Base-by-base conservation (phyloP, 2,329 filamentous ascomycete genomes). In the Apiospora aurea region DNA sequence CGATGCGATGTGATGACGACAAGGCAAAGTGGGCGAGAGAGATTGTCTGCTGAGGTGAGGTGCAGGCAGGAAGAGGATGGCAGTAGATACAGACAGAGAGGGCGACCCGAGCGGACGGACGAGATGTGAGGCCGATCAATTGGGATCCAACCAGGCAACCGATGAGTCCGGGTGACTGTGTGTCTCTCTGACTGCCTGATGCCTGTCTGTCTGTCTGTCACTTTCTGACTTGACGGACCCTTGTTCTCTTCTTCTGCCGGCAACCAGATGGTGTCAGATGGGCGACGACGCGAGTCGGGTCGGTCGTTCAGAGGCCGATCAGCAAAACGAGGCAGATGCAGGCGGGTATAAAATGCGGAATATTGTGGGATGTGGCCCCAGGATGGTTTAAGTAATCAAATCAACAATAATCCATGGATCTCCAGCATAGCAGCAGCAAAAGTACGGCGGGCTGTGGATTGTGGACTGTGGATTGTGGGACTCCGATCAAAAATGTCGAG, bases 1-100 rank as follows among this genome's bases (percentile, higher is more conserved):
- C 34, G 57, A 64, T 41, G 57, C 57, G 57, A 64, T 14, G 57
- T n/a, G 57, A 64, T 41, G 57, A 51, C n/a, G 49, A 26, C 57
- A 29, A 64, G n/a, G 18, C 29, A 24, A 21, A 41, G 18, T 34
- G 53, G 53, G 26, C 21, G 46, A n/a, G 18, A n/a, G 46, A 49
- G 46, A 8, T 46, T 46, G 14, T 16, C 6, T 7, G n/a, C 16
- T 53, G 24, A 53, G 24, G 29, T 26, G 13, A 24, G 18, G 24
- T 53, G 49, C 49, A 26, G n/a, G 49, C 14, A 29, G 24, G 16
- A 14, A 16, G 49, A 14, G 26, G 49, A 26, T 26, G 5, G 24
- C 24, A 53, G 49, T 29, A n/a, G n/a, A n/a, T n/a, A n/a, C n/a
- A n/a, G n/a, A 29, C 26, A 26, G 24, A 18, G 18, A 47, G 44